These are phyloP conservation scores for Prunus dulcis DNA, from an alignment of 306 rosid species.

Conservation along the genomic window DNA sequence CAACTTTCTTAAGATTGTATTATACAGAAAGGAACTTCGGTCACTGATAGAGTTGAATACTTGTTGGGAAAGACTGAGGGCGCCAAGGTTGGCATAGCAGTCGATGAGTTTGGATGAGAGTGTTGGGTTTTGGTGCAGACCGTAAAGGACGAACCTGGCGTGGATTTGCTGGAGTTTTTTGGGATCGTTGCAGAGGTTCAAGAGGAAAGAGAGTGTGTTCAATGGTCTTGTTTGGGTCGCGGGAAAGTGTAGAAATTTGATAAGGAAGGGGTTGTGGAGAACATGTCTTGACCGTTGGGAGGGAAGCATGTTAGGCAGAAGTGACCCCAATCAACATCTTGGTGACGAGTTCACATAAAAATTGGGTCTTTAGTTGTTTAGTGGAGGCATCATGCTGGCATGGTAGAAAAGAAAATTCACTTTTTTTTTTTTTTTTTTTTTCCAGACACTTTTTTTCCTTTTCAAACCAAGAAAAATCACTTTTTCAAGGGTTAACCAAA, in stretches of 20 bases:
- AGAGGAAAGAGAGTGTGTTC: conserved; percentile 43
- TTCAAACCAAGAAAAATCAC: too few relatives aligned
- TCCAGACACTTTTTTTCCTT: too few relatives aligned
- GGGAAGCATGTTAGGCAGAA: conserved; percentile 27
- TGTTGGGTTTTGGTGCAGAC: conserved; percentile 59
- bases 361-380: neutral
- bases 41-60: conserved; percentile 38
- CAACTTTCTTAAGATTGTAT: conserved; percentile 38
- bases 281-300: conserved; percentile 22
- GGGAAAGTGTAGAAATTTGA: conserved; percentile 28
- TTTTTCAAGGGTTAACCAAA: too few relatives aligned
- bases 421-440: too few relatives aligned
- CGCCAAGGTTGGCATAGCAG: conserved; percentile 56
- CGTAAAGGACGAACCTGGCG: conserved; percentile 66
- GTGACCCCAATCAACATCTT: neutral
- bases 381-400: too few relatives aligned
- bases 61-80: conserved; percentile 33
- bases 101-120: conserved; percentile 58
- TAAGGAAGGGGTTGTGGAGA: conserved; percentile 7
- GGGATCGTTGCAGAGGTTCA: conserved; percentile 55
- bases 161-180: conserved; percentile 60
- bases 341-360: neutral
- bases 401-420: too few relatives aligned
- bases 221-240: conserved; percentile 38
- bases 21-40: conserved; percentile 40